A percentile compares a stretch with the other conserved stretches of the same genome.
phyloP scores from a whole-genome alignment of 2,329 filamentous ascomycete species.

The Colletotrichum magnum region DNA sequence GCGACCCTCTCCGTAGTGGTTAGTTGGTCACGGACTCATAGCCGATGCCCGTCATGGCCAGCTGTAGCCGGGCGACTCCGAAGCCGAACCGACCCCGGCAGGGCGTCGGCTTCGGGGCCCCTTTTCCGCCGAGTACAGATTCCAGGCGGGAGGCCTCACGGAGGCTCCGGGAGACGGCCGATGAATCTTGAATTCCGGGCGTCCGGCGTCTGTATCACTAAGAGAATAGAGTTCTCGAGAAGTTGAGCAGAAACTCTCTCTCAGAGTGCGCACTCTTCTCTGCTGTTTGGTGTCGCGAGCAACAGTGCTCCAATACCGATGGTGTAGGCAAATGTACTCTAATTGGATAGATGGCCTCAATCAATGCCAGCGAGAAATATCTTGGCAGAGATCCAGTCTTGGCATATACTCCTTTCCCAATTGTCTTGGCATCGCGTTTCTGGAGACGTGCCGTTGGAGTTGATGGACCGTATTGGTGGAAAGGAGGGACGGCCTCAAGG shows the following conservation, averaged over 20 bases:
- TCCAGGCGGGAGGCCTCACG: slow-evolving; percentile 18
- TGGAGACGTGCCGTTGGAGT: slow-evolving; percentile 19
- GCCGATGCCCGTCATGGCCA: slow-evolving; percentile 10
- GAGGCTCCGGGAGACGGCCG: slow-evolving; percentile 12
- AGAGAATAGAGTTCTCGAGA: background rate
- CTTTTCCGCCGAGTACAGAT: background rate
- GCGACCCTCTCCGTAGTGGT: background rate
- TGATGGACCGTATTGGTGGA: slow-evolving; percentile 27
- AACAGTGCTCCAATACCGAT: slow-evolving; percentile 17
- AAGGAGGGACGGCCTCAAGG: background rate
- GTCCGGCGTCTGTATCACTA: background rate
- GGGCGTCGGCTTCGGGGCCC: slow-evolving; percentile 1
- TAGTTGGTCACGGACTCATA: background rate
- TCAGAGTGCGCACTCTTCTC: background rate
- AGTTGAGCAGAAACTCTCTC: background rate
- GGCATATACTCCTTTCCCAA: slow-evolving; percentile 33
- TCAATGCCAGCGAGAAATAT: background rate
- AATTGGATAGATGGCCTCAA: background rate
- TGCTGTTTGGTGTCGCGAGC: background rate
- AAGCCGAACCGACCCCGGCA: background rate
- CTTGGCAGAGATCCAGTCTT: slow-evolving; percentile 28
- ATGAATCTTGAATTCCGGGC: slow-evolving; percentile 22
- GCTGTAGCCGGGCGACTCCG: slow-evolving; percentile 15
- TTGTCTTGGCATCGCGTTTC: slow-evolving; percentile 23
- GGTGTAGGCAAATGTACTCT: background rate